Evolutionary conservation across 2,329 filamentous ascomycete species (phyloP), one percentile per base, ranked within the genome.

Genomic region (Sporothrix dimorphospora): DNA sequence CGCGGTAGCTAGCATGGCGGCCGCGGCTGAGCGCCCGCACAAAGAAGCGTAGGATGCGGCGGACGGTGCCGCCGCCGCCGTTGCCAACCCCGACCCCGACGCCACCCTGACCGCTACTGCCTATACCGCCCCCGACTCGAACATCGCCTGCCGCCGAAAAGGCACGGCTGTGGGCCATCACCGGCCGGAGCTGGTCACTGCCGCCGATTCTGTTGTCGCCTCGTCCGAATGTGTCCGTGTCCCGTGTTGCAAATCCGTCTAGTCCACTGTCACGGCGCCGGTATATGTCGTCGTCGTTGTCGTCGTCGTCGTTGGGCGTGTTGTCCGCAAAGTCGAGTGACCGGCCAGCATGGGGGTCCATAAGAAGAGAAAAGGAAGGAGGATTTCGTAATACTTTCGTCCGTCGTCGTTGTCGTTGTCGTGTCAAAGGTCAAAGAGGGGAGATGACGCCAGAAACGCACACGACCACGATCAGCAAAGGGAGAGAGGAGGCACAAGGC

Each of bases 101-200:
- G 12, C 24, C 9, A 34, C 53, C 53, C 8, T 34, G 30, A 3
- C 53, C 53, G n/a, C 49, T 19, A 24, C 21, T 24, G 53, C 11
- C 14, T n/a, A 40, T 45, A 2, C 57, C 57, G 2, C 19, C 57
- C 2, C 30, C 30, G 8, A 34, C 30, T n/a, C 59, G 19, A 3
- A 53, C 45, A 34, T 67, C 65, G 65, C 45, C 27, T 67, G 65
- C 65, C 30, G 42, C n/a, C 4, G 63, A 19, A 67, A 38, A 67
- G 65, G 42, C 65, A 51, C 65, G 67, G 67, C 67, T 69, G 51
- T 59, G 67, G 67, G 67, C 30, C 67, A 69, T 59, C 49, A 24
- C 66, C 38, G 38, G 67, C 38, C 67, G 38, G 38, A n/a, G 16
- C 38, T 47, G n/a, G 66, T 34, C 63, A 21, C 47, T 19, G 40